phyloP scores from a whole-genome alignment of 805 yeast species.

The Saccharomycopsis guyanensis region DNA sequence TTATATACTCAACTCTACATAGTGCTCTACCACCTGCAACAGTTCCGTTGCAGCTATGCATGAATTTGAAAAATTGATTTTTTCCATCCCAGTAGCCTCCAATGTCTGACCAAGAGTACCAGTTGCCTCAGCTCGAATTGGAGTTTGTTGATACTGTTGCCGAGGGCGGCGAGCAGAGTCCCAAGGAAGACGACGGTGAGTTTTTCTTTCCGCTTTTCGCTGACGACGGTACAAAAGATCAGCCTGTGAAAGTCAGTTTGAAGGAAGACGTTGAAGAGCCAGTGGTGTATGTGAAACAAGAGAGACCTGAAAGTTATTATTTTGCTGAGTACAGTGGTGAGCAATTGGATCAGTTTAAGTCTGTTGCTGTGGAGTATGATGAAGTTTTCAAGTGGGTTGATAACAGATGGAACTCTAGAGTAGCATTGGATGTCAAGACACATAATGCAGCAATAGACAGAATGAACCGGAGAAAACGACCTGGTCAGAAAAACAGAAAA shows the following conservation, averaged over 20 bases:
- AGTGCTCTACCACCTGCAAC: too few relatives aligned
- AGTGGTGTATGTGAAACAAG: neutral
- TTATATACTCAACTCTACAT: too few relatives aligned
- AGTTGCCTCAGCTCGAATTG: conserved; percentile 18
- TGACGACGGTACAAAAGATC: neutral
- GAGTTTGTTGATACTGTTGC: conserved; percentile 19
- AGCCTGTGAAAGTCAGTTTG: conserved; percentile 12
- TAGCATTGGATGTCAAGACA: conserved; percentile 7
- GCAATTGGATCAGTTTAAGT: conserved; percentile 3
- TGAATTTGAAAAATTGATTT: too few relatives aligned
- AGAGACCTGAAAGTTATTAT: conserved; percentile 17
- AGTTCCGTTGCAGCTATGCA: too few relatives aligned
- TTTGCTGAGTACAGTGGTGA: conserved; percentile 11
- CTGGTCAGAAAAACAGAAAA: conserved; percentile 15
- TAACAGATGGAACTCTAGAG: conserved; percentile 4
- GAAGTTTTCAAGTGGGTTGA: conserved; percentile 9
- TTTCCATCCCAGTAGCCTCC: too few relatives aligned
- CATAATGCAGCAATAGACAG: conserved; percentile 7
- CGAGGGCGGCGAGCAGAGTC: neutral
- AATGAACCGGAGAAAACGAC: conserved; percentile 10
- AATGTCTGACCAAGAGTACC: too few relatives aligned
- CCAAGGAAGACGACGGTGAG: conserved; percentile 10
- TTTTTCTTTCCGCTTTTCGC: conserved; percentile 19
- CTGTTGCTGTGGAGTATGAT: conserved; percentile 11
- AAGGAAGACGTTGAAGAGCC: conserved; percentile 8